phyloP scores from a whole-genome alignment of 306 rosid genomes.

The Spatholobus suberectus region DNA sequence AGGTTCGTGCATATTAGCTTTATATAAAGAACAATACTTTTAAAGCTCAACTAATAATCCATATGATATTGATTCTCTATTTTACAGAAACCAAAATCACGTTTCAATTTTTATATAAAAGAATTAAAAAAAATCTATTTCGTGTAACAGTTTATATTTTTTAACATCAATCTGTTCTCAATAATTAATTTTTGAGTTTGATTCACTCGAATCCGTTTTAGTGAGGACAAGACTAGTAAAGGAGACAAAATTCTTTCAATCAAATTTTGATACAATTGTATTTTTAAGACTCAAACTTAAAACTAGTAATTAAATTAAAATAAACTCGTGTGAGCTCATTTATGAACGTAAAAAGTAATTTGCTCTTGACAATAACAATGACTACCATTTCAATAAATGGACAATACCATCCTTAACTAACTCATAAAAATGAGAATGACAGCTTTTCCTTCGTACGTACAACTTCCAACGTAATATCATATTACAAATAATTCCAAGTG shows the following conservation, averaged over 20 bases:
- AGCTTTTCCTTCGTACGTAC: not conserved
- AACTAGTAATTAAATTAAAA: not conserved
- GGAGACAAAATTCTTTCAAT: not conserved
- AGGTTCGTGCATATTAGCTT: slow-evolving; percentile 38
- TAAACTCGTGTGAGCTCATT: not conserved
- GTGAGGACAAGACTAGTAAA: not conserved
- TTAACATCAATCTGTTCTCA: not conserved
- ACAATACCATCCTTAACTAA: not conserved
- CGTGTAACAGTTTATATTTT: not conserved
- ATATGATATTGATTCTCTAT: slow-evolving; percentile 32
- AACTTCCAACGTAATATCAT: not conserved
- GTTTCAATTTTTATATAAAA: not conserved
- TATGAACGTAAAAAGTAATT: no score
- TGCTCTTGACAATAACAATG: not conserved
- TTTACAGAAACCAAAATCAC: slow-evolving; percentile 2
- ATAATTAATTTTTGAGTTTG: slow-evolving; percentile 1
- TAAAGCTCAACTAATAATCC: slow-evolving; percentile 8
- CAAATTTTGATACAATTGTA: not conserved
- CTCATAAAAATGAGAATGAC: not conserved
- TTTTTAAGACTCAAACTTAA: not conserved
- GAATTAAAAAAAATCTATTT: not conserved
- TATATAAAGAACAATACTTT: slow-evolving; percentile 32
- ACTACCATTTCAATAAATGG: not conserved
- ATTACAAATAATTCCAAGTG: not conserved
- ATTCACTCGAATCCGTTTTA: not conserved